A percentile compares a stretch with the other conserved stretches of the same genome.
Evolutionary conservation across 2,329 filamentous ascomycete species (phyloP).

Genomic region (Karstenula rhodostoma): DNA sequence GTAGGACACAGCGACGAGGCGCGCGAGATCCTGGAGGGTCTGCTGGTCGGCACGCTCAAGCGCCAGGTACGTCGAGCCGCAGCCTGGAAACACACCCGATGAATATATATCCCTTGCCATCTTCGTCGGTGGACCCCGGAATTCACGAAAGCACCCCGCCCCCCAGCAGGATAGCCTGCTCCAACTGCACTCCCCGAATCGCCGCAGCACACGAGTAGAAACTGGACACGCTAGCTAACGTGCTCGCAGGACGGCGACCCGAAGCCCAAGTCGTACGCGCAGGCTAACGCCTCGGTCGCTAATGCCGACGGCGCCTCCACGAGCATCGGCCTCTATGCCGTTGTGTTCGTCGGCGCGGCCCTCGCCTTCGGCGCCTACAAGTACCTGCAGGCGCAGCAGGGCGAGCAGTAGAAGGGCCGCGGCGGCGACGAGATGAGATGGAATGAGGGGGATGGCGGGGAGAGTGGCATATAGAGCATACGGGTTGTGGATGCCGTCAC

Average conservation of each 20-base stretch:
- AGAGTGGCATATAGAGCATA: neutral
- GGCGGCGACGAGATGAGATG: neutral
- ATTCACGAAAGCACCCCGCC: neutral
- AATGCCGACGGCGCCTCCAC: slow-evolving; percentile 63
- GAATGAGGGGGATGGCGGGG: neutral
- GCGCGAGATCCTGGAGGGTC: slow-evolving; percentile 81
- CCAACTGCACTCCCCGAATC: too few relatives aligned
- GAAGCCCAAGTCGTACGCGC: slow-evolving; percentile 67
- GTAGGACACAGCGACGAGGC: slow-evolving; percentile 99
- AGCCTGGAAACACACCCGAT: too few relatives aligned
- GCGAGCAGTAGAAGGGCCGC: slow-evolving; percentile 3
- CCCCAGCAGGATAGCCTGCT: neutral
- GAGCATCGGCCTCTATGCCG: slow-evolving; percentile 81
- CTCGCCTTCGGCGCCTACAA: slow-evolving; percentile 84
- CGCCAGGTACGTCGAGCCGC: slow-evolving; percentile 39
- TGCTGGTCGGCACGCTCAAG: slow-evolving; percentile 50
- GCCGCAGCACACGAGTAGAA: too few relatives aligned
- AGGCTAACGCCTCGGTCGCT: slow-evolving; percentile 58
- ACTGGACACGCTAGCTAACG: too few relatives aligned
- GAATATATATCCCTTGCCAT: too few relatives aligned
- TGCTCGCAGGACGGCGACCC: slow-evolving; percentile 73
- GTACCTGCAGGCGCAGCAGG: slow-evolving; percentile 71
- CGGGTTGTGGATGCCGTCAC: neutral
- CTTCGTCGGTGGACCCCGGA: too few relatives aligned
- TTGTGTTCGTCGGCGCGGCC: slow-evolving; percentile 79